These are phyloP conservation scores for Picocystis sp. DNA, from an alignment of 163 green algal species.

Conservation along the genomic window DNA sequence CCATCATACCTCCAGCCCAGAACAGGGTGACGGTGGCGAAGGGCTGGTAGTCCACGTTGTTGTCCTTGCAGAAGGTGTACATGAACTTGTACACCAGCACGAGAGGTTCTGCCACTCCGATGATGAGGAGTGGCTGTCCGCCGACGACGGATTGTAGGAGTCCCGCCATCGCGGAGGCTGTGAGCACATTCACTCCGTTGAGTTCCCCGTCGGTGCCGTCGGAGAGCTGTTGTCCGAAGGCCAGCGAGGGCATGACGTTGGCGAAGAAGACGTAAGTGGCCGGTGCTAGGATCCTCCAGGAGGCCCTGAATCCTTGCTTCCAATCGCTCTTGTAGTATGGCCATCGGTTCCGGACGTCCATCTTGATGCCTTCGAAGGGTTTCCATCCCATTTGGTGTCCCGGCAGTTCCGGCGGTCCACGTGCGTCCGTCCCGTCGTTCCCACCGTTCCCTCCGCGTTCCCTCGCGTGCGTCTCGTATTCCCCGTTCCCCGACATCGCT, in stretches of 20 bases:
- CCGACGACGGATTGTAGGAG: conserved; percentile 51
- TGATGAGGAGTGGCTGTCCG: conserved; percentile 72
- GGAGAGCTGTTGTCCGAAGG: conserved; percentile 65
- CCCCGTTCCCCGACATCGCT: no score
- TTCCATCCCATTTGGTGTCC: no score
- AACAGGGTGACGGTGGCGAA: conserved; percentile 10
- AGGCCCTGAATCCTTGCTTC: conserved; percentile 10
- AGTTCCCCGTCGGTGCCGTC: conserved; percentile 34
- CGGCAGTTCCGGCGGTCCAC: no score
- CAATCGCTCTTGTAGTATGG: conserved; percentile 16
- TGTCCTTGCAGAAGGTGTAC: conserved; percentile 35
- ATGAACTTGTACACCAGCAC: conserved; percentile 66
- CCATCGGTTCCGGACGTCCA: no score
- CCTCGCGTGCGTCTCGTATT: no score
- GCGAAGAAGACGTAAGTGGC: conserved; percentile 65
- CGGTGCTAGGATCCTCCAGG: conserved; percentile 41
- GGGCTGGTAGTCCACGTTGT: conserved; percentile 3
- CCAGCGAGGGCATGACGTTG: conserved; percentile 57
- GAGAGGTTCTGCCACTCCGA: conserved; percentile 75
- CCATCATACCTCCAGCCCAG: conserved; percentile 44
- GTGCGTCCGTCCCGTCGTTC: no score
- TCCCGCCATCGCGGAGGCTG: conserved; percentile 37
- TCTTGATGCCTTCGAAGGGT: no score
- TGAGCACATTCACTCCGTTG: conserved; percentile 44
- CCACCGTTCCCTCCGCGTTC: no score